These are phyloP conservation scores for Pogostemon cablin DNA, from an alignment of 257 asterid genomes.

Conservation along the genomic window DNA sequence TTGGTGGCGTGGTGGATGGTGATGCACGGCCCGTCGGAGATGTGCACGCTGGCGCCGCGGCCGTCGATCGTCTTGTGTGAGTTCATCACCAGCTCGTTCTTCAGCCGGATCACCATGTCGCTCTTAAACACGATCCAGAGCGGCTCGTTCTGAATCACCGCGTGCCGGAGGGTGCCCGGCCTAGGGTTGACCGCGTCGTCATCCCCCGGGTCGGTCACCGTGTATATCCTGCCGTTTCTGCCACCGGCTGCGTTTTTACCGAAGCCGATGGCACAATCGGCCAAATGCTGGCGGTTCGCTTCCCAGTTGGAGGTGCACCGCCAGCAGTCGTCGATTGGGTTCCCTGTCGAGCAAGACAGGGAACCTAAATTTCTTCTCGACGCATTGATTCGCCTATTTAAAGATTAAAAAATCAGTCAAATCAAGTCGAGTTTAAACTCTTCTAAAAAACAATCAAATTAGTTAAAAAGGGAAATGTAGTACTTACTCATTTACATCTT, in stretches of 20 bases:
- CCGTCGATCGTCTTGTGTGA: constrained; percentile 81
- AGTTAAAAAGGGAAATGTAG: neutral
- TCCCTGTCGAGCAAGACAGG: constrained; percentile 69
- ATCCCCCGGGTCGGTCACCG: constrained; percentile 62
- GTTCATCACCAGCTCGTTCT: constrained; percentile 65
- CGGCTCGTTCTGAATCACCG: constrained; percentile 71
- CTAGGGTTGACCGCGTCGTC: constrained; percentile 68
- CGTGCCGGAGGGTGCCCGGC: constrained; percentile 79
- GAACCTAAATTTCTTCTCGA: constrained; percentile 63
- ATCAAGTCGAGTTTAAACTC: too few species aligned
- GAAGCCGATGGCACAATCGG: constrained; percentile 83
- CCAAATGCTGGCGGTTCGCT: constrained; percentile 61
- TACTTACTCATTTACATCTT: constrained; percentile 64
- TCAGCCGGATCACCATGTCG: constrained; percentile 71
- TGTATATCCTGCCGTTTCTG: constrained; percentile 56
- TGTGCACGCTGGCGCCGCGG: constrained; percentile 74
- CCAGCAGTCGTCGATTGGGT: constrained; percentile 90
- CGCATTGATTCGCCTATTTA: constrained; percentile 59
- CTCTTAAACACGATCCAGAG: constrained; percentile 70
- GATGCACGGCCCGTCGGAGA: constrained; percentile 72
- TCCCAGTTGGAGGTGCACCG: constrained; percentile 71
- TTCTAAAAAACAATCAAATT: neutral
- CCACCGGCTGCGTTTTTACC: constrained; percentile 78
- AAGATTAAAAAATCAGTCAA: neutral
- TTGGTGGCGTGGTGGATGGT: constrained; percentile 55